These are phyloP conservation scores for Hagleromyces aurorensis DNA, from an alignment of 805 yeast species.

Conservation along the genomic window DNA sequence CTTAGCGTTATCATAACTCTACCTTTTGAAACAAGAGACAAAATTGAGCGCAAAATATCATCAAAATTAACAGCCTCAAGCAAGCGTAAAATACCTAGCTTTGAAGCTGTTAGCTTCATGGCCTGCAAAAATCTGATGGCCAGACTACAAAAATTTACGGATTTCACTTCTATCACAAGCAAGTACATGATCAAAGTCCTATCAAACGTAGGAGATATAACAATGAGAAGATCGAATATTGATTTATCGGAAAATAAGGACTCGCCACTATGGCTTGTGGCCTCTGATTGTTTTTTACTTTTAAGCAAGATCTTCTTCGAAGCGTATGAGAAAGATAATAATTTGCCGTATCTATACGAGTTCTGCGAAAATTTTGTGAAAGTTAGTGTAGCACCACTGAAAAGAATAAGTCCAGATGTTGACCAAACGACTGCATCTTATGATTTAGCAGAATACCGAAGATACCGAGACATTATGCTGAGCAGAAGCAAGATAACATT, in stretches of 20 bases:
- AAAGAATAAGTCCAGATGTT: slow-evolving; percentile 19
- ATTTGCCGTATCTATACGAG: too few species aligned
- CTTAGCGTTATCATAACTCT: slow-evolving; percentile 44
- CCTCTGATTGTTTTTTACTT: slow-evolving; percentile 35
- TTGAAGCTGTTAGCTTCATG: slow-evolving; percentile 48
- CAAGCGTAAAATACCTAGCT: slow-evolving; percentile 47
- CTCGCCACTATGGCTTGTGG: slow-evolving; percentile 47
- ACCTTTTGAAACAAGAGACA: slow-evolving; percentile 53
- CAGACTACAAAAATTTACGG: slow-evolving; percentile 30
- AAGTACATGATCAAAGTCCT: slow-evolving; percentile 39
- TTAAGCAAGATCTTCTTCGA: slow-evolving; percentile 15
- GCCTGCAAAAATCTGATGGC: slow-evolving; percentile 37
- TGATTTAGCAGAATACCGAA: slow-evolving; percentile 39
- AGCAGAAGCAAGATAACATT: slow-evolving; percentile 31
- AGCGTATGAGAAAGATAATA: slow-evolving; percentile 5
- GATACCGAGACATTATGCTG: slow-evolving; percentile 36
- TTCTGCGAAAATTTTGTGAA: slow-evolving; percentile 25
- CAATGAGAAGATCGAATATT: slow-evolving; percentile 37
- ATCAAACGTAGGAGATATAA: slow-evolving; percentile 45
- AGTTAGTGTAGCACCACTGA: slow-evolving; percentile 25
- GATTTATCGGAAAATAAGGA: slow-evolving; percentile 7
- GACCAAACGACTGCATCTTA: slow-evolving; percentile 35
- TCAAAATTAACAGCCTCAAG: slow-evolving; percentile 29
- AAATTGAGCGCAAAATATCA: slow-evolving; percentile 48
- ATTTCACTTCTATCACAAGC: slow-evolving; percentile 35